Evolutionary conservation across 2,329 filamentous ascomycete genomes (phyloP).

Genomic region (Apiospora rasikravindrae): DNA sequence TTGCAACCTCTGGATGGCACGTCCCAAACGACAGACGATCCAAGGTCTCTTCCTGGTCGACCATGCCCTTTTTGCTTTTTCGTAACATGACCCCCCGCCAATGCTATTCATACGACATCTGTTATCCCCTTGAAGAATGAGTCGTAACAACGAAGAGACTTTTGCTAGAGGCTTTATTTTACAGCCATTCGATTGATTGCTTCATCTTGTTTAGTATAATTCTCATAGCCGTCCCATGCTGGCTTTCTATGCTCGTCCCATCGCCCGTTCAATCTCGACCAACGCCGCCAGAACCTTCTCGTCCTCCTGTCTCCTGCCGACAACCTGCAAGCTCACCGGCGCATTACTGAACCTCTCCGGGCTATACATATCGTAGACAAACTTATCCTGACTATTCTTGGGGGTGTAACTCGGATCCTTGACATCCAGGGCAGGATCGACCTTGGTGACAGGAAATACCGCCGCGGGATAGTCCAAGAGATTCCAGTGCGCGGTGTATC

Average conservation of each 20-base stretch:
- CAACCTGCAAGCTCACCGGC: constrained; percentile 58
- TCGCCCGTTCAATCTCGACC: constrained; percentile 38
- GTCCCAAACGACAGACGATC: not conserved
- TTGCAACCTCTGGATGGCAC: not conserved
- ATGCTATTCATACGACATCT: not conserved
- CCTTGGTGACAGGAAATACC: constrained; percentile 53
- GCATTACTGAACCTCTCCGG: constrained; percentile 53
- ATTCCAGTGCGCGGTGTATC: constrained; percentile 61
- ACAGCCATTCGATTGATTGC: no score
- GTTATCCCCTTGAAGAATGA: not conserved
- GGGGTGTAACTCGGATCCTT: constrained; percentile 42
- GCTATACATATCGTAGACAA: constrained; percentile 37
- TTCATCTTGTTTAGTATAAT: not conserved
- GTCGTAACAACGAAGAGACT: not conserved
- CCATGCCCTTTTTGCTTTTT: not conserved
- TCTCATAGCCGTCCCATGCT: not conserved
- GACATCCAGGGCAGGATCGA: constrained; percentile 47
- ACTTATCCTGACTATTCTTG: constrained; percentile 50
- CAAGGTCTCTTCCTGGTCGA: not conserved
- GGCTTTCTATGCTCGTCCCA: constrained; percentile 24
- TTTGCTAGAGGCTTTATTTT: no score
- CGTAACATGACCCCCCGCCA: not conserved
- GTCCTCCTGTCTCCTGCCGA: constrained; percentile 58
- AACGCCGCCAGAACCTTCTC: constrained; percentile 53
- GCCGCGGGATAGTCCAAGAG: constrained; percentile 57